Percentiles rank a stretch among this genome's conserved stretches.
phyloP scores from a whole-genome alignment of 495 filamentous ascomycete genomes.

The Talaromyces ruber region DNA sequence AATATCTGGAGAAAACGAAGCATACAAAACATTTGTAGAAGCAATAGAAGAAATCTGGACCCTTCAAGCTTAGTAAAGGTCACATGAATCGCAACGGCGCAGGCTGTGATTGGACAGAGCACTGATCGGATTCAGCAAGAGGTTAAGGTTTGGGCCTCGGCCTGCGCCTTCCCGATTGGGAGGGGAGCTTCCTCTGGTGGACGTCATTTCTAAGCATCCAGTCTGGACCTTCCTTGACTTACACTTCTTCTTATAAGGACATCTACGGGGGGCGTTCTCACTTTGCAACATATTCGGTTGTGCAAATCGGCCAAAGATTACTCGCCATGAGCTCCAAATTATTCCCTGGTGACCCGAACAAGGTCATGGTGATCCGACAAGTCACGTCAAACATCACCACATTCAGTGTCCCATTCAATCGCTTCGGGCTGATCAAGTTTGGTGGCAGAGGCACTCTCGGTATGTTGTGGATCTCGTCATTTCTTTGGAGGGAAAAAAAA shows the following conservation, averaged over 20 bases:
- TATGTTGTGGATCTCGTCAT: constrained; percentile 25
- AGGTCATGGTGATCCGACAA: constrained; percentile 80
- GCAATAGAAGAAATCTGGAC: no score
- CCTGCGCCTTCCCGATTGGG: not conserved
- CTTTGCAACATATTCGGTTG: not conserved
- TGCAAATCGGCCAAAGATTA: not conserved
- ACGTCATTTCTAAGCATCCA: not conserved
- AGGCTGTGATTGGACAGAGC: not conserved
- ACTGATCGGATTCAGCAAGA: not conserved
- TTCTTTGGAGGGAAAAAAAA: no score
- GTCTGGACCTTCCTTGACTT: not conserved
- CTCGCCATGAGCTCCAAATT: constrained; percentile 30
- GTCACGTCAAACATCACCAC: constrained; percentile 74
- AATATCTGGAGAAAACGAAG: not conserved
- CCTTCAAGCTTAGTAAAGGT: no score
- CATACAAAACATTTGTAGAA: no score
- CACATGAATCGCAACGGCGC: not conserved
- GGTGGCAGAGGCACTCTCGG: constrained; percentile 83
- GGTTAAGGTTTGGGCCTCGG: constrained; percentile 1
- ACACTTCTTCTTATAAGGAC: not conserved
- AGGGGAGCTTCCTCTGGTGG: not conserved
- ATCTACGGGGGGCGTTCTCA: not conserved
- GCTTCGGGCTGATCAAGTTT: constrained; percentile 71
- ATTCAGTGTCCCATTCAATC: constrained; percentile 74
- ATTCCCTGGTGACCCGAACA: constrained; percentile 56